Conservation (phyloP, 257 asterid species). For the Schizonepeta tenuifolia region DNA sequence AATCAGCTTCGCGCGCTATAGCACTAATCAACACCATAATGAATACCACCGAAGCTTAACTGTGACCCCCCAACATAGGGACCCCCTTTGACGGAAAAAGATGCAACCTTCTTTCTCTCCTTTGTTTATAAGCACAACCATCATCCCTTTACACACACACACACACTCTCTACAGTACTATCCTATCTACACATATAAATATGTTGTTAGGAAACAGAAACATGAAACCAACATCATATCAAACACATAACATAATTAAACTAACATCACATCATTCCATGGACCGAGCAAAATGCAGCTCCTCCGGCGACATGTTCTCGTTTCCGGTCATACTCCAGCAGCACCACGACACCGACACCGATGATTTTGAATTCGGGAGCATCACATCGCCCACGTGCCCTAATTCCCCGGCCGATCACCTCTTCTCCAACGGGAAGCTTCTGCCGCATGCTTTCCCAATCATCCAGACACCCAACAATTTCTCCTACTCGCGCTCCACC, state of each 20-base stretch:
- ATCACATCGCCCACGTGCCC: slow-evolving; percentile 47
- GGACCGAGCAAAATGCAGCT: slow-evolving; percentile 40
- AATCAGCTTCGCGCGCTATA: too few relatives aligned
- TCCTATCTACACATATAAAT: not conserved
- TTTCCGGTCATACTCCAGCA: slow-evolving; percentile 39
- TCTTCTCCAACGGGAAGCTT: slow-evolving; percentile 72
- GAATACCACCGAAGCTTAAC: slow-evolving; percentile 40
- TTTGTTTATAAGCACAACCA: slow-evolving; percentile 27
- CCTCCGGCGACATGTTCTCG: slow-evolving; percentile 57
- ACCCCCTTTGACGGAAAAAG: slow-evolving; percentile 50
- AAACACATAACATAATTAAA: not conserved
- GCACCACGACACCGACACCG: slow-evolving; percentile 15
- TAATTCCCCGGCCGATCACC: slow-evolving; percentile 74
- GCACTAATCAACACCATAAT: slow-evolving; percentile 37
- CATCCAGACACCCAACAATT: slow-evolving; percentile 28
- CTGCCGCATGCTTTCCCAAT: slow-evolving; percentile 71
- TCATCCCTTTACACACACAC: slow-evolving; percentile 23
- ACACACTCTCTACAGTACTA: slow-evolving; percentile 10
- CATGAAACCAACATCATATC: not conserved
- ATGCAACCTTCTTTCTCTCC: slow-evolving; percentile 40
- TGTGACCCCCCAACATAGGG: slow-evolving; percentile 46
- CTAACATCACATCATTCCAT: slow-evolving; percentile 31
- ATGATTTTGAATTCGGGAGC: slow-evolving; percentile 54
- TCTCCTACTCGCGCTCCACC: slow-evolving; percentile 58
- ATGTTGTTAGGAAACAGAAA: not conserved